phyloP scores from a whole-genome alignment of 306 rosid genomes.

The Pyrus communis region DNA sequence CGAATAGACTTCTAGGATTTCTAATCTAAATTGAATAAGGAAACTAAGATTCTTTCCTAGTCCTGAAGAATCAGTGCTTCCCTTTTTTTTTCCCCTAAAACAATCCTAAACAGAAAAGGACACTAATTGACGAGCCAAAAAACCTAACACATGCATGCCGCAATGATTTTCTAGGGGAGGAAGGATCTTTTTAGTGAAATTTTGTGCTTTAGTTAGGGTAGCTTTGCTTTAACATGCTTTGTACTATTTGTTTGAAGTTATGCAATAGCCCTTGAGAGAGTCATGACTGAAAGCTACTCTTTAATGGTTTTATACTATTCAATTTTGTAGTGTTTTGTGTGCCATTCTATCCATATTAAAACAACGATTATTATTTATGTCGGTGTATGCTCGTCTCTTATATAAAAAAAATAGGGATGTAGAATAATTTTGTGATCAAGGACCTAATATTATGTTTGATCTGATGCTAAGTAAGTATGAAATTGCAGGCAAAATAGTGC shows the following conservation, averaged over 20 bases:
- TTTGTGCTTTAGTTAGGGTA: neutral
- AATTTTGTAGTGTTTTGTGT: neutral
- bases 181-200: neutral
- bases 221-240: neutral
- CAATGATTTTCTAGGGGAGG: neutral
- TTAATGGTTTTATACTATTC: too few relatives aligned
- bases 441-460: neutral
- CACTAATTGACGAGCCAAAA: too few relatives aligned
- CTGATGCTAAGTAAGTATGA: constrained; percentile 21
- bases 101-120: too few relatives aligned
- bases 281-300: neutral
- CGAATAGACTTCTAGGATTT: too few relatives aligned
- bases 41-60: too few relatives aligned
- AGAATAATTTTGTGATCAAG: neutral
- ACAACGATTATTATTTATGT: neutral
- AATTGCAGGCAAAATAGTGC: constrained; percentile 80
- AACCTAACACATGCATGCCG: neutral
- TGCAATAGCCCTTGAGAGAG: neutral
- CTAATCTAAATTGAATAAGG: too few relatives aligned
- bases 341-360: neutral
- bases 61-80: too few relatives aligned
- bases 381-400: neutral
- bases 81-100: too few relatives aligned
- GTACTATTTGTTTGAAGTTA: neutral
- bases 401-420: neutral